These are phyloP conservation scores for Pestalotiopsis sp. DNA, from an alignment of 2,329 filamentous ascomycete species.

Conservation along the genomic window DNA sequence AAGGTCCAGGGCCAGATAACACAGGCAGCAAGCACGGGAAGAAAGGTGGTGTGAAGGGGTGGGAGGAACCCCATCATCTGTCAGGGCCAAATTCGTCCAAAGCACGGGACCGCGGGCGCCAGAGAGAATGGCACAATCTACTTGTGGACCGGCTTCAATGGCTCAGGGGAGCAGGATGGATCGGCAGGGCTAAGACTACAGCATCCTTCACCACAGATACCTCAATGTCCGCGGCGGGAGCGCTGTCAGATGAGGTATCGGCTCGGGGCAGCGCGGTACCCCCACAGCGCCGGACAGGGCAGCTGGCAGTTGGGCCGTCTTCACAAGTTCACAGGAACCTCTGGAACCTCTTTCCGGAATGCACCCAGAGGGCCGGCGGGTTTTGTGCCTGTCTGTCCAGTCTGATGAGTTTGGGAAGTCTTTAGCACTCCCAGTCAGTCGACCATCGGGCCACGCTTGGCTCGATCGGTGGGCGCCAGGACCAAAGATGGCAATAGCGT, in stretches of 20 bases:
- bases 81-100: slow-evolving; percentile 9
- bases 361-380: background rate
- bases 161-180: slow-evolving; percentile 10
- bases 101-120: slow-evolving; percentile 3
- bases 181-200: slow-evolving; percentile 6
- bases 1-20: slow-evolving; percentile 6
- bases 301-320: background rate
- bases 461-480: background rate
- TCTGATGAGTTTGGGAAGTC: background rate
- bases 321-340: background rate
- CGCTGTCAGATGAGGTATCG: background rate
- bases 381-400: background rate
- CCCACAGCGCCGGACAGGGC: background rate
- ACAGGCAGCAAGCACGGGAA: background rate
- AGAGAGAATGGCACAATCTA: background rate
- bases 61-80: background rate
- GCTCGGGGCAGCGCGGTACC: background rate
- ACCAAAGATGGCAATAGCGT: slow-evolving; percentile 2
- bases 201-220: background rate
- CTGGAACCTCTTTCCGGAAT: background rate
- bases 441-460: slow-evolving; percentile 1
- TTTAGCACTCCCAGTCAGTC: background rate
- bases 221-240: background rate
- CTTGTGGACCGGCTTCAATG: background rate
- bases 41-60: slow-evolving; percentile 5